Evolutionary conservation across 306 rosid genomes (phyloP).

Genomic region (Sphenostylis stenocarpa): DNA sequence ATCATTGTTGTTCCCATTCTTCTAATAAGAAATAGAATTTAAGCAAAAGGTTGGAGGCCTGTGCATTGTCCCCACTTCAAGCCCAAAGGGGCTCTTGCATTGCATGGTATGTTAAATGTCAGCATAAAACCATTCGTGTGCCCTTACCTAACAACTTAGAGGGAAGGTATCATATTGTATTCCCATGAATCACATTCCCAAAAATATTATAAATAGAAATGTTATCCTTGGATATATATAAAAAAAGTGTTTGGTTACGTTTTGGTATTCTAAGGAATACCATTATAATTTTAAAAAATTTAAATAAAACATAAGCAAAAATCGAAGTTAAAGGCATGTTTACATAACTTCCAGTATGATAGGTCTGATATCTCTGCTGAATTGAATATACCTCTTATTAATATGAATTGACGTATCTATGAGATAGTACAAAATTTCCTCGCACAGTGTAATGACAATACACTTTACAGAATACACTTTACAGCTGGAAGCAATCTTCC

Average conservation of each 20-base stretch:
- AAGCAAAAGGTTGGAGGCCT: background rate
- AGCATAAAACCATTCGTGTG: background rate
- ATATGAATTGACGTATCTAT: too few species aligned
- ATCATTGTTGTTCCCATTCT: background rate
- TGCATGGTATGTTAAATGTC: background rate
- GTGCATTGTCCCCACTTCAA: background rate
- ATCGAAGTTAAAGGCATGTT: background rate
- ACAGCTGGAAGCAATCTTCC: too few species aligned
- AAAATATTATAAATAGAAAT: too few species aligned
- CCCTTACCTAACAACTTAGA: background rate
- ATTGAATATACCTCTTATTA: too few species aligned
- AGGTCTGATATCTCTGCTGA: too few species aligned
- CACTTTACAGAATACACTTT: too few species aligned
- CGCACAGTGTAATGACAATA: too few species aligned
- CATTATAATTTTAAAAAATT: too few species aligned
- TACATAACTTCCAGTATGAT: background rate
- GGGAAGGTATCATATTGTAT: background rate
- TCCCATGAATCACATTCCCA: background rate
- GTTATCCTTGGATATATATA: background rate
- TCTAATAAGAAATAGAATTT: background rate
- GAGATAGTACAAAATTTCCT: too few species aligned
- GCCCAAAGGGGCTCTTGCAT: background rate
- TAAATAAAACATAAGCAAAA: background rate
- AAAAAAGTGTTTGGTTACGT: background rate
- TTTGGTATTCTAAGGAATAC: too few species aligned